Conservation (phyloP, 805 yeast species). For the Candida quercuum region DNA sequence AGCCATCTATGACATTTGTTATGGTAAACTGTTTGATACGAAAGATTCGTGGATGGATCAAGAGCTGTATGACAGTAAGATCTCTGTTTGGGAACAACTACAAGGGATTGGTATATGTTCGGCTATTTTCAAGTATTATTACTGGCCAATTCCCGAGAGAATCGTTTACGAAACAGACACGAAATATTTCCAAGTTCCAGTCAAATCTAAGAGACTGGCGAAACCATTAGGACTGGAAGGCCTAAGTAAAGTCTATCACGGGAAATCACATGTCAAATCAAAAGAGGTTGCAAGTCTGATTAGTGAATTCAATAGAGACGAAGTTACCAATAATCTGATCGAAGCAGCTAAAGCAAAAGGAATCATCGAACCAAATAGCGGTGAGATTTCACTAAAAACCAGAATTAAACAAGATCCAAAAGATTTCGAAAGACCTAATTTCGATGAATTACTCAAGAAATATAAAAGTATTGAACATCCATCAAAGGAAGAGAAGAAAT, state of each 20-base stretch:
- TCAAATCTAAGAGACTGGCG: constrained; percentile 14
- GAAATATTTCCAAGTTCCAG: constrained; percentile 23
- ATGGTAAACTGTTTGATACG: constrained; percentile 14
- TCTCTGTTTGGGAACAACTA: constrained; percentile 21
- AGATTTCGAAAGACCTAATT: constrained; percentile 16
- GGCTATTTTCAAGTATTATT: constrained; percentile 23
- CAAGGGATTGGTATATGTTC: constrained; percentile 24
- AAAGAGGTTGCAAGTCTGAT: constrained; percentile 5
- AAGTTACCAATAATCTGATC: constrained; percentile 4
- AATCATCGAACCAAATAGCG: not conserved
- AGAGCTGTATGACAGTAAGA: constrained; percentile 8
- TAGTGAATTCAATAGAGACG: constrained; percentile 6
- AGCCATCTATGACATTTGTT: constrained; percentile 15
- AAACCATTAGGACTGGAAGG: constrained; percentile 19
- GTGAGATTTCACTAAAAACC: constrained; percentile 12
- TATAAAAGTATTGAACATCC: constrained; percentile 12
- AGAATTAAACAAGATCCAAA: constrained; percentile 8
- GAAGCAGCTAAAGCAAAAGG: constrained; percentile 7
- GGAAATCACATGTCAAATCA: constrained; percentile 2
- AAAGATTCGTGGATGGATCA: constrained; percentile 23
- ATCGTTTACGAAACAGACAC: constrained; percentile 22
- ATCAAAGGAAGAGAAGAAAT: constrained; percentile 19
- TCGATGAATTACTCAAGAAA: constrained; percentile 9
- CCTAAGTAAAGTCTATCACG: constrained; percentile 12
- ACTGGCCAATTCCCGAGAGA: constrained; percentile 24